Percentiles rank a stretch among this genome's conserved stretches.
Evolutionary conservation across 441 rosid species (phyloP).

Genomic region (Aquilaria agallochum): DNA sequence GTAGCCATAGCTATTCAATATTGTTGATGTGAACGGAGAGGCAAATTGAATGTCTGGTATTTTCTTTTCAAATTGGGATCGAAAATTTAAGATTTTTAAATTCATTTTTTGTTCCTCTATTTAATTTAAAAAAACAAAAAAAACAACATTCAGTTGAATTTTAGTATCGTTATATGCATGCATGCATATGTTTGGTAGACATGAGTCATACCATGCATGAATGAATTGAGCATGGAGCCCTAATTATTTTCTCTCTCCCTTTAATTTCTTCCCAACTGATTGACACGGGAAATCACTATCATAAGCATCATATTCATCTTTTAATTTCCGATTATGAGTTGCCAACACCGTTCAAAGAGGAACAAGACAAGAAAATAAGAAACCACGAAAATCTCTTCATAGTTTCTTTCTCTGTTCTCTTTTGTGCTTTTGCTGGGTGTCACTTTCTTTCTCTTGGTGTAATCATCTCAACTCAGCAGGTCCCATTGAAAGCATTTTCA

Average conservation of each 20-base stretch:
- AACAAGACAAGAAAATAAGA: neutral
- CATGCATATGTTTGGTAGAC: neutral
- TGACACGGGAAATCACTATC: neutral
- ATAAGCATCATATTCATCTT: neutral
- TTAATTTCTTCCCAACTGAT: neutral
- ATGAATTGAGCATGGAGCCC: neutral
- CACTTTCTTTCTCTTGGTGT: neutral
- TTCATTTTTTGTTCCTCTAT: too few species aligned
- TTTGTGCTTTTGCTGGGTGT: neutral
- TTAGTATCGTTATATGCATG: neutral
- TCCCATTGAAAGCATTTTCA: neutral
- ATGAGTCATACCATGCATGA: neutral
- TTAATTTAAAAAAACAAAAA: neutral
- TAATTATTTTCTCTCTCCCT: neutral
- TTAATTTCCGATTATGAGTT: neutral
- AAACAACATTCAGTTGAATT: neutral
- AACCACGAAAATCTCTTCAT: neutral
- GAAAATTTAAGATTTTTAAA: too few species aligned
- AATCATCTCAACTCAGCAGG: conserved; percentile 1
- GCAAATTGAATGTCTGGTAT: conserved; percentile 9
- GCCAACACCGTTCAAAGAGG: neutral
- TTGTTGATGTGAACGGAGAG: conserved; percentile 2
- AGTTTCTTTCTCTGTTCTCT: conserved; percentile 1
- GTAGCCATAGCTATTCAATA: conserved; percentile 9
- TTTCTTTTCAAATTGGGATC: neutral